Base-by-base conservation (phyloP, 2,329 filamentous ascomycete species). In the Epichloe hybrida region DNA sequence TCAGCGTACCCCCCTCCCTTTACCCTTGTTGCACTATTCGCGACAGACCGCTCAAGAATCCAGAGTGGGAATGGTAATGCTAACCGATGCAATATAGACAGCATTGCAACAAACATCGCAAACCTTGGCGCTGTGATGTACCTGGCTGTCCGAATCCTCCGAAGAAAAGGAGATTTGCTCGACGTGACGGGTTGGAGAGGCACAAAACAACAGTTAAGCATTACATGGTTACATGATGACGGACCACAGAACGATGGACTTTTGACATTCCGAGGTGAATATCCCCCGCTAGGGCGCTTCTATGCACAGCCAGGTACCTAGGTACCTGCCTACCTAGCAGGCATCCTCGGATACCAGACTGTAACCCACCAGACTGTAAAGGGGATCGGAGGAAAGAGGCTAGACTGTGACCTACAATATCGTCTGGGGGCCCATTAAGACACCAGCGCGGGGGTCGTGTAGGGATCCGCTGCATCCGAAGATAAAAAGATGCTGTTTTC, bases 41-140 rank as follows among this genome's bases (percentile, higher is more conserved):
- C 2, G 31, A 11, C 4, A 12, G 7, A 39, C 27, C 15, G 36
- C 34, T 20, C 11, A 34, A 41, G 17, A 35, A 31, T 7, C 20
- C 39, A 9, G 45, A 35, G 11, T 20, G 34, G 20, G 13, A 15
- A 48, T 34, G 44, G 46, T 38, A 49, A 37, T 43, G 27, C 51
- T 51, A 37, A 51, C 35, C 36, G 43, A 54, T 23, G 9, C 31
- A 13, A 15, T 48, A 52, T 55, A 71, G 68, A 48, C 68, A 70
- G 57, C 68, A 71, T 54, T 66, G 67, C 52, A 69, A 71, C 57
- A 71, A 71, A 45, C 68, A 71, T 53, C 61, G 65, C 27, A 70
- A 69, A 53, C 68, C 68, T 15, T 70, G 66, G 65, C 64, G 64
- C 21, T 71, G 68, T 56, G 61, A 64, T 40, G 50, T 66, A 21